Conservation (phyloP, 2,329 filamentous ascomycete species). For the Sporothrix schenckii region DNA sequence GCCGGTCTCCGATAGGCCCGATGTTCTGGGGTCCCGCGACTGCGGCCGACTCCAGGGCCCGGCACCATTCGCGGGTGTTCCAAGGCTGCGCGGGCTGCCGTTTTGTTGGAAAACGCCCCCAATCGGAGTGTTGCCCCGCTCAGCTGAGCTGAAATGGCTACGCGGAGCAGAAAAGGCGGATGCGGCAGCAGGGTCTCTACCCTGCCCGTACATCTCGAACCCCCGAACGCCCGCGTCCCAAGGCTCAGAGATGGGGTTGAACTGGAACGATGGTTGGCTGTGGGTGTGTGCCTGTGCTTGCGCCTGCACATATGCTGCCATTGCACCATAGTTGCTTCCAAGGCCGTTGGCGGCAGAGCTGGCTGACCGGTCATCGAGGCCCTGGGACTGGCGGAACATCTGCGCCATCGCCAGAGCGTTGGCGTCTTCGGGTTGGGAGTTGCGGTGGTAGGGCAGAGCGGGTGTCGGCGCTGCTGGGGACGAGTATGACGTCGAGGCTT, state of each 20-base stretch:
- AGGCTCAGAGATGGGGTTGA: slow-evolving; percentile 53
- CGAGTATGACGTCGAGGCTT: slow-evolving; percentile 37
- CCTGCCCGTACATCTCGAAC: slow-evolving; percentile 8
- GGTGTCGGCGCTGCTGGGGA: slow-evolving; percentile 26
- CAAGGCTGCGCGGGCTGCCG: slow-evolving; percentile 39
- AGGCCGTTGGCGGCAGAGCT: slow-evolving; percentile 5
- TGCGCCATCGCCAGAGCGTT: slow-evolving; percentile 6
- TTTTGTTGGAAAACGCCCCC: slow-evolving; percentile 42
- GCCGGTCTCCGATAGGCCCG: slow-evolving; percentile 12
- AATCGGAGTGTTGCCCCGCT: slow-evolving; percentile 46
- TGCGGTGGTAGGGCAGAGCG: slow-evolving; percentile 24
- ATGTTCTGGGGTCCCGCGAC: slow-evolving; percentile 42
- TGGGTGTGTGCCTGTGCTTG: slow-evolving; percentile 19
- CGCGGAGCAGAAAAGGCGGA: slow-evolving; percentile 32
- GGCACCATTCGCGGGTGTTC: slow-evolving; percentile 21
- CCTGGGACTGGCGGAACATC: slow-evolving; percentile 24
- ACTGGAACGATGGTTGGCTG: slow-evolving; percentile 46
- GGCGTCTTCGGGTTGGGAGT: slow-evolving; percentile 29
- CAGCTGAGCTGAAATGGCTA: slow-evolving; percentile 42
- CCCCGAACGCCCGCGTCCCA: slow-evolving; percentile 45
- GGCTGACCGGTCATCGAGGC: slow-evolving; percentile 4
- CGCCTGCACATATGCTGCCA: slow-evolving; percentile 7
- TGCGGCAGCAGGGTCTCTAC: not conserved
- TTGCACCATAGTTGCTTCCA: not conserved
- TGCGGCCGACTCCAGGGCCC: slow-evolving; percentile 48